These are phyloP conservation scores for Hirschioporus abietinus DNA, from an alignment of 768 basidiomycete species.

Conservation along the genomic window DNA sequence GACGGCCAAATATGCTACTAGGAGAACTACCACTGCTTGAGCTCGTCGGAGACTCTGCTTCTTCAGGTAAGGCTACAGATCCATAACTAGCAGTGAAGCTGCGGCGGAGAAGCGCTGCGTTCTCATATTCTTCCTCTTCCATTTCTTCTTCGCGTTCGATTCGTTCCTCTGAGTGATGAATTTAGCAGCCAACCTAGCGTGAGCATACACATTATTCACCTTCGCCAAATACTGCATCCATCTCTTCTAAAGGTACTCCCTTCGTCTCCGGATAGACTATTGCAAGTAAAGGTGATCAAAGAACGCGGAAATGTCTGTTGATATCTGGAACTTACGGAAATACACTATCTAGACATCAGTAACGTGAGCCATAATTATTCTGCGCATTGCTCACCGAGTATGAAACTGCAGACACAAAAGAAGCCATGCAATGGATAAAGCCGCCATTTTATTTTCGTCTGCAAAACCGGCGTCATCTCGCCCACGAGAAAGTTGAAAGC, in stretches of 20 bases:
- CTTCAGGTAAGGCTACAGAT: background rate
- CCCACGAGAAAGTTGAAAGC: slow-evolving; percentile 35
- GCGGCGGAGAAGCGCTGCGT: slow-evolving; percentile 8
- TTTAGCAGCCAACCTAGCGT: background rate
- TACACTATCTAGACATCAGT: slow-evolving; percentile 10
- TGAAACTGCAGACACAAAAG: slow-evolving; percentile 30
- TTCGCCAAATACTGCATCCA: slow-evolving; percentile 32
- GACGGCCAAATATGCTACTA: background rate
- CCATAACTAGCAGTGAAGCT: background rate
- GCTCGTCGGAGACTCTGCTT: background rate
- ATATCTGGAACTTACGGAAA: slow-evolving; percentile 1
- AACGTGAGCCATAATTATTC: background rate
- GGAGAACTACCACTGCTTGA: background rate
- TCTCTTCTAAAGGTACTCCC: slow-evolving; percentile 30
- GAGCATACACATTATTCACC: slow-evolving; percentile 5
- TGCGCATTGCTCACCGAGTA: slow-evolving; percentile 23
- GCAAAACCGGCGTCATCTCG: slow-evolving; percentile 35
- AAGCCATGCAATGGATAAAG: slow-evolving; percentile 42
- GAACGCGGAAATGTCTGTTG: background rate
- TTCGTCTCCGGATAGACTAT: slow-evolving; percentile 25
- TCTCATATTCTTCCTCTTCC: slow-evolving; percentile 14
- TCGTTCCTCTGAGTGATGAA: background rate
- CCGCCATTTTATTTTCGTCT: slow-evolving; percentile 39
- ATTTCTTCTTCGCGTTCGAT: slow-evolving; percentile 4
- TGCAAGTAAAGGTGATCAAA: background rate